Base-by-base conservation (phyloP, 352 stramenopile species). In the Plasmopara muralis region DNA sequence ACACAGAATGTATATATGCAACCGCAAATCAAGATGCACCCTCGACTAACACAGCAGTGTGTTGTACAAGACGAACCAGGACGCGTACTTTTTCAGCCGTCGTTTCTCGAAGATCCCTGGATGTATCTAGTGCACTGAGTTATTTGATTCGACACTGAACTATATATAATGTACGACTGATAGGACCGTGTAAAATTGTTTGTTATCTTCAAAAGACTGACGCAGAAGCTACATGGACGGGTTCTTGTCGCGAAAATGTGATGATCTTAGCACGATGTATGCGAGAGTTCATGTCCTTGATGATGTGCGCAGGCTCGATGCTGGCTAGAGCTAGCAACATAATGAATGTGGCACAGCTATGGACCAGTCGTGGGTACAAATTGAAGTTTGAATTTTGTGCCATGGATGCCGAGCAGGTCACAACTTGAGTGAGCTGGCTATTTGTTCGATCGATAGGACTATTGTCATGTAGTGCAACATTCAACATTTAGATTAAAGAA, bases 61-160 rank as follows among this genome's bases (percentile, higher is more conserved):
- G 14, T 10, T 9, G 40, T 8, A 5, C 7, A 59, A 16, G 31
- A 62, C 47, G 61, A 59, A 15, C 49, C 64, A 18, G 78, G 74
- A 14, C 70, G 76, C 38, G 72, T 85, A 47, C 65, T 87, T 31
- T 89, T 89, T 57, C 70, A 83, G 60, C 76, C 76, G 8, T 85
- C 76, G 33, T 89, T 86, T 56, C 60, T 89, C 2, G 43, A 71
- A 9, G 72, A 89, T 60, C 79, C 79, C 13, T 87, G 79, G 78
- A 5, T 35, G 31, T 4, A 35, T 12, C 10, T 35, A 12, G 31
- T 35, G 31, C 31, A 35, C 1, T 35, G 31, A 35, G 6, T 35
- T 25, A 25, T 25, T 3, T 25, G 3, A 25, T 25, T 3, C 20
- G 3, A 25, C 20, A 25, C 1, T 25, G 20, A 25, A 25, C 1